Base-by-base conservation (phyloP, 306 rosid genomes). In the Adenanthera pavonina region DNA sequence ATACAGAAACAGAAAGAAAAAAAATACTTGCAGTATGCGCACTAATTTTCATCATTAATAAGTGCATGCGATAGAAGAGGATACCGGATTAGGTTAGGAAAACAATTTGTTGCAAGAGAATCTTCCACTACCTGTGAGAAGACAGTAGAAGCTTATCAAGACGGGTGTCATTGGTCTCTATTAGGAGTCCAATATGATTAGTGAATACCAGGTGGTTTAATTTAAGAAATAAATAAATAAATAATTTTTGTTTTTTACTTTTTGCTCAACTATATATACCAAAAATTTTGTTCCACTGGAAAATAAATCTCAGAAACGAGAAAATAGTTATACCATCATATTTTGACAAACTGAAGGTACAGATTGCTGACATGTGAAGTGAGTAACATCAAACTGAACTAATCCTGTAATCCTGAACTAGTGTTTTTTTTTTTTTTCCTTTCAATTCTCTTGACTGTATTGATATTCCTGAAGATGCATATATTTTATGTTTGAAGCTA, bases 381-480 rank as follows among this genome's bases (percentile, higher is more conserved):
- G 44, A 78, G 54, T 15, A 15, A 38, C 46, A 69, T 44, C 53
- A 57, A 33, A 7, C 17, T 19, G 25, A 59, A 59, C 10, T 3
- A 30, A 60, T 60, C 46, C 62, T 62, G 20, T 38, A 13, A 71
- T 48, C 65, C 76, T 36, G 40, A 73, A 75, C 40, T 36, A 60
- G 6, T 20, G 19, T 46, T 52, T 72, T 52, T 8, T 0, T 30
- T 36, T 59, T 69, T 76, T 6, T 64, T 20, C 40, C 3, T 43
- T 25, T 34, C 78, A 17, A 11, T 61, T 51, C 41, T 25, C 67
- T 14, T 59, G 5, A 38, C 61, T 17, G 60, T 30, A 54, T 47
- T 68, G 35, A 64, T 49, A 74, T 34, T n/a, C 38, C 46, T 19
- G 13, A 53, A 70, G 54, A 61, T 76, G 68, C 68, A 60, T 61